Percentiles rank a stretch among this genome's conserved stretches.
These are phyloP conservation scores for Globisporangium echinulatum DNA, from an alignment of 352 stramenopile species.

Conservation along the genomic window DNA sequence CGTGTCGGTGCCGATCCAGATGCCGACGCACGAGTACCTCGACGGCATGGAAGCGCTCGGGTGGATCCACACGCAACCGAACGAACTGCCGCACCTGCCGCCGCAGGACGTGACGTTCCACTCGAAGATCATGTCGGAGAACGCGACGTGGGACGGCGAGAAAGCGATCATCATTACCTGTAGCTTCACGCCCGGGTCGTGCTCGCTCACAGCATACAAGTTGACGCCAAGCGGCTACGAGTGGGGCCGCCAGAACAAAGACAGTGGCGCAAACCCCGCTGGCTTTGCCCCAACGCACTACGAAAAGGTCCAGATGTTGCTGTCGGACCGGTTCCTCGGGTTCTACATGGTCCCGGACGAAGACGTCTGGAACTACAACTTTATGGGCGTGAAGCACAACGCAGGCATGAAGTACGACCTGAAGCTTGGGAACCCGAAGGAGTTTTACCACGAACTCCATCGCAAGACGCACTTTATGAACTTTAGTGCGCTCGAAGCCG, in stretches of 20 bases:
- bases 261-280: conserved; percentile 91
- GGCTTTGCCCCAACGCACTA: conserved; percentile 97
- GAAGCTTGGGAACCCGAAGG: conserved; percentile 97
- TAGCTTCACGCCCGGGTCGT: conserved; percentile 98
- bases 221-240: conserved; percentile 95
- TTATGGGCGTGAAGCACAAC: conserved; percentile 98
- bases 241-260: conserved; percentile 98
- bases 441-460: conserved; percentile 99
- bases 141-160: conserved; percentile 95
- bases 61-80: conserved; percentile 99
- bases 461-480: conserved; percentile 99
- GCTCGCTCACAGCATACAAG: conserved; percentile 98
- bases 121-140: conserved; percentile 96
- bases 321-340: conserved; percentile 98
- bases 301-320: conserved; percentile 99
- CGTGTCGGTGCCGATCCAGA: conserved; percentile 94
- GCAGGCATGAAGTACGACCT: conserved; percentile 97
- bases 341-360: conserved; percentile 99
- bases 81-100: conserved; percentile 95
- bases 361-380: conserved; percentile 99
- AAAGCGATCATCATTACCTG: conserved; percentile 98
- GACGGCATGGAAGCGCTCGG: conserved; percentile 97
- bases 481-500: conserved; percentile 96
- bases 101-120: conserved; percentile 96
- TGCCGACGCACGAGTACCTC: conserved; percentile 96